phyloP scores from a whole-genome alignment of 1,284 basidiomycete genomes.

The Polyporus tsugae region DNA sequence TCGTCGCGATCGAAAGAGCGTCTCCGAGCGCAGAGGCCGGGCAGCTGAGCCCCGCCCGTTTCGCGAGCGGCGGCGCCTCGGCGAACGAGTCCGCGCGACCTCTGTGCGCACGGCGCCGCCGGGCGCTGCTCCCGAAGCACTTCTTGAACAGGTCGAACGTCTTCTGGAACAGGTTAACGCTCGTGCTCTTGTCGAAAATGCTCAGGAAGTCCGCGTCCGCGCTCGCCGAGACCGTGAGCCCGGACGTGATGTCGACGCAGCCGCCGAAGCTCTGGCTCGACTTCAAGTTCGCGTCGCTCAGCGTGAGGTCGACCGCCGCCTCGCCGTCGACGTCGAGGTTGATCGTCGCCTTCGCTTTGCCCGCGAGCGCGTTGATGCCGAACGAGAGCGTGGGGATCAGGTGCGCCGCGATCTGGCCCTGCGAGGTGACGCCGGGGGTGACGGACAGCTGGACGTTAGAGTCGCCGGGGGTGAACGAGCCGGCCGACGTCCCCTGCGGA shows the following conservation, averaged over 20 bases:
- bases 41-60: slow-evolving; percentile 20
- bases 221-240: slow-evolving; percentile 37
- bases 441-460: slow-evolving; percentile 53
- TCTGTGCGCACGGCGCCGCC: slow-evolving; percentile 26
- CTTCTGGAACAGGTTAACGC: slow-evolving; percentile 38
- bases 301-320: slow-evolving; percentile 46
- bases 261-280: slow-evolving; percentile 29
- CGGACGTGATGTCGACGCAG: slow-evolving; percentile 40
- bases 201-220: slow-evolving; percentile 41
- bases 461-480: slow-evolving; percentile 20
- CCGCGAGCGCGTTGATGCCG: slow-evolving; percentile 50
- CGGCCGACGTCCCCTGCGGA: slow-evolving; percentile 28
- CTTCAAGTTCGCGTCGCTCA: slow-evolving; percentile 36
- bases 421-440: slow-evolving; percentile 48
- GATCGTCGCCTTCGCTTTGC: slow-evolving; percentile 46
- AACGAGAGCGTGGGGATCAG: slow-evolving; percentile 58
- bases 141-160: slow-evolving; percentile 42
- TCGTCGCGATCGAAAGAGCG: slow-evolving; percentile 21
- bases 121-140: slow-evolving; percentile 34
- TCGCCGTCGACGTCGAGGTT: slow-evolving; percentile 54
- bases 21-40: slow-evolving; percentile 16
- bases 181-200: slow-evolving; percentile 38
- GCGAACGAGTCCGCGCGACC: slow-evolving; percentile 21
- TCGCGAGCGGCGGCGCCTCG: slow-evolving; percentile 20
- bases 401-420: slow-evolving; percentile 53